Evolutionary conservation across 2,329 filamentous ascomycete species (phyloP).

Genomic region (Orbilia oligospora): DNA sequence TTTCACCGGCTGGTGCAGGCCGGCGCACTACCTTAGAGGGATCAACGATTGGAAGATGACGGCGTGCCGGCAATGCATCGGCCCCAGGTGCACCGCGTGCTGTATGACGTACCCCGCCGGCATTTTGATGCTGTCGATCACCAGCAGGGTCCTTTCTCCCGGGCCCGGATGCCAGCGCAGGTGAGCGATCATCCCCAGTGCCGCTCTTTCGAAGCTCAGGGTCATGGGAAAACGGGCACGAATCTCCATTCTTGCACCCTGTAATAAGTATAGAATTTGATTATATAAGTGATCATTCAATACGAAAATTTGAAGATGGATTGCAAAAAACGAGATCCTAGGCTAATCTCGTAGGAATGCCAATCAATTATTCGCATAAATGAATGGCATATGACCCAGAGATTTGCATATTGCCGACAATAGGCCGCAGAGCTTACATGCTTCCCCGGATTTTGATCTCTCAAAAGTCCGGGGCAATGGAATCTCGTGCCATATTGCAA

Average conservation of each 20-base stretch:
- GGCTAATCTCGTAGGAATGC: slow-evolving; percentile 36
- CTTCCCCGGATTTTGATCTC: slow-evolving; percentile 36
- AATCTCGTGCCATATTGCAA: slow-evolving; percentile 51
- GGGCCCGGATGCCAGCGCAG: slow-evolving; percentile 37
- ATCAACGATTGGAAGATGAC: slow-evolving; percentile 51
- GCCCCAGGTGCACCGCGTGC: slow-evolving; percentile 50
- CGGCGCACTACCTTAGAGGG: slow-evolving; percentile 52
- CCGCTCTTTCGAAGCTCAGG: slow-evolving; percentile 9
- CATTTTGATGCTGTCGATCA: slow-evolving; percentile 36
- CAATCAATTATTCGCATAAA: slow-evolving; percentile 27
- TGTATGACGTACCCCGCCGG: slow-evolving; percentile 46
- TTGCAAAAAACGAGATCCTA: slow-evolving; percentile 51
- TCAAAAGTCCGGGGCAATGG: slow-evolving; percentile 27
- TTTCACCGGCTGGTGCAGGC: slow-evolving; percentile 52
- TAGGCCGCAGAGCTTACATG: slow-evolving; percentile 41
- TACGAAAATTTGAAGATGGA: slow-evolving; percentile 7
- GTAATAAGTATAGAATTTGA: neutral
- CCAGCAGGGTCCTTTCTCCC: slow-evolving; percentile 28
- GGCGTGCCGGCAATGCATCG: slow-evolving; percentile 49
- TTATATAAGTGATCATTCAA: slow-evolving; percentile 2
- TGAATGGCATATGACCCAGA: slow-evolving; percentile 18
- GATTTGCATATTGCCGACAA: slow-evolving; percentile 57
- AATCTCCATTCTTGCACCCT: slow-evolving; percentile 52
- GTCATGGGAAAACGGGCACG: slow-evolving; percentile 47
- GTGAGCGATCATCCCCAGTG: slow-evolving; percentile 51